phyloP scores from a whole-genome alignment of 441 rosid species.

The Isatis lusitanica region DNA sequence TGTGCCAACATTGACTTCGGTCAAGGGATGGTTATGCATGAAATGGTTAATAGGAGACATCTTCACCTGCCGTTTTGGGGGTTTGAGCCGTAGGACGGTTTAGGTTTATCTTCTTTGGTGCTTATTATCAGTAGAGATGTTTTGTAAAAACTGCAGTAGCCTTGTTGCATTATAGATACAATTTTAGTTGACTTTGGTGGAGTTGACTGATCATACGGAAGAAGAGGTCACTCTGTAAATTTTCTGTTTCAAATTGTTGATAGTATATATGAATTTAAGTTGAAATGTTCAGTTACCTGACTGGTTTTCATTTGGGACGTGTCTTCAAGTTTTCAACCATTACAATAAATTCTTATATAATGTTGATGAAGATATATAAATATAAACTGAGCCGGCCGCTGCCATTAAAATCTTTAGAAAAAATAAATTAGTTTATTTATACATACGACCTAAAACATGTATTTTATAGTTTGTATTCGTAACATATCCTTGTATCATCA shows the following conservation, averaged over 20 bases:
- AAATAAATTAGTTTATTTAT: neutral
- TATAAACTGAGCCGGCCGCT: neutral
- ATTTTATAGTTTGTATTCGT: neutral
- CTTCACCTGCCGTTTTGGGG: neutral
- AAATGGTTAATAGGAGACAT: constrained; percentile 23
- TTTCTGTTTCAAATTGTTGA: constrained; percentile 29
- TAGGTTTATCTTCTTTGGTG: neutral
- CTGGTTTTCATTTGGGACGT: constrained; percentile 13
- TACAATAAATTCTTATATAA: neutral
- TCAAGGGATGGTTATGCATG: constrained; percentile 27
- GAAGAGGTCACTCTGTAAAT: constrained; percentile 3
- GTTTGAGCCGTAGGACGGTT: neutral
- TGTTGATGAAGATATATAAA: neutral
- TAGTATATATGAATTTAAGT: constrained; percentile 2
- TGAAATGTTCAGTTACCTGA: constrained; percentile 12
- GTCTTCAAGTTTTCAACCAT: constrained; percentile 16
- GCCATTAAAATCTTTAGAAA: neutral
- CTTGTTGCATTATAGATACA: constrained; percentile 7
- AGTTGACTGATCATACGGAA: constrained; percentile 8
- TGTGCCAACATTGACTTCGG: constrained; percentile 14
- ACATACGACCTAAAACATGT: neutral
- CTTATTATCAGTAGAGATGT: neutral
- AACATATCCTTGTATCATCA: neutral
- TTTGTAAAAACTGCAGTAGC: constrained; percentile 12
- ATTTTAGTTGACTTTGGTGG: constrained; percentile 28